Evolutionary conservation across 139 green algal genomes (phyloP).

Genomic region (Chara braunii): DNA sequence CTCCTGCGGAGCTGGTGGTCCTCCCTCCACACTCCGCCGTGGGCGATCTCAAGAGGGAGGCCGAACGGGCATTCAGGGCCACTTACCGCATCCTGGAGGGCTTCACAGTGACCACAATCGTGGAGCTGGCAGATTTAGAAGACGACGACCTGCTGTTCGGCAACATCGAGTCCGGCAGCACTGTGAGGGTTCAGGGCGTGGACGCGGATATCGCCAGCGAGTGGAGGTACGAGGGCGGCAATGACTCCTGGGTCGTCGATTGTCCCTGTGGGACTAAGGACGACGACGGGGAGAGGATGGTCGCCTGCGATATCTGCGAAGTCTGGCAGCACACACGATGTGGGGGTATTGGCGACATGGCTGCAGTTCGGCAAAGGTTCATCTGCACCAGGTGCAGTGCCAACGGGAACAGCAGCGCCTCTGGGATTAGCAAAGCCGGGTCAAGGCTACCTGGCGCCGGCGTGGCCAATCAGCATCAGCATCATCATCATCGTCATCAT

Average conservation of each 20-base stretch:
- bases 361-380: background rate
- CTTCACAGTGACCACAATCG: constrained; percentile 3
- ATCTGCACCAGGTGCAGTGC: constrained; percentile 18
- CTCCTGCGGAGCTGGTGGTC: constrained; percentile 32
- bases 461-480: no score
- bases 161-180: background rate
- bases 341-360: constrained; percentile 54
- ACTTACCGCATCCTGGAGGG: constrained; percentile 7
- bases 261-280: constrained; percentile 72
- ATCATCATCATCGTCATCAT: no score
- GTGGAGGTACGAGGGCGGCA: constrained; percentile 46
- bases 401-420: background rate
- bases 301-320: constrained; percentile 80
- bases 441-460: no score
- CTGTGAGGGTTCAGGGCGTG: background rate
- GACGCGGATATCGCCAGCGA: background rate
- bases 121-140: constrained; percentile 7
- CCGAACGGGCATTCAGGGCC: constrained; percentile 4
- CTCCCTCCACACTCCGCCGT: constrained; percentile 21
- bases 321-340: constrained; percentile 85
- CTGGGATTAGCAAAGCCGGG: no score
- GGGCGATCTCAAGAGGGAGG: constrained; percentile 9
- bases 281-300: constrained; percentile 93
- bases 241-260: constrained; percentile 79
- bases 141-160: constrained; percentile 16